Percentiles rank a stretch among this genome's conserved stretches.
These are phyloP conservation scores for Eutrema japonicum DNA, from an alignment of 345 rosid species.

Conservation along the genomic window DNA sequence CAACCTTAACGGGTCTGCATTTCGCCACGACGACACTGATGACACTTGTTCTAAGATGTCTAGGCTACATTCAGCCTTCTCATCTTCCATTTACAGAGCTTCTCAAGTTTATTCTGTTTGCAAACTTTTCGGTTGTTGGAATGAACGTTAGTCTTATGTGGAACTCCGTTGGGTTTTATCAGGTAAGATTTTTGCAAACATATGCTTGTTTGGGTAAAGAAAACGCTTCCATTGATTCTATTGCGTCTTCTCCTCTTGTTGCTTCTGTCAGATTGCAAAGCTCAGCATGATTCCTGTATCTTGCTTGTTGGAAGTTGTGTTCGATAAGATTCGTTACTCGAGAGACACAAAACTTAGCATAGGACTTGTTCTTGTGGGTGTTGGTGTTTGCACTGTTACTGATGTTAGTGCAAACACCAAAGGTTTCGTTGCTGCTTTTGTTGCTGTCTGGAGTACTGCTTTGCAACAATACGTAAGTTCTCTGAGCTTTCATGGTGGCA, in stretches of 20 bases:
- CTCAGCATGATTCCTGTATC: conserved; percentile 93
- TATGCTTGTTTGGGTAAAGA: conserved; percentile 1
- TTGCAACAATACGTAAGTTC: conserved; percentile 88
- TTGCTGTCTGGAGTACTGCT: conserved; percentile 93
- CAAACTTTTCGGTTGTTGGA: conserved; percentile 89
- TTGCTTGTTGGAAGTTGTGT: conserved; percentile 80
- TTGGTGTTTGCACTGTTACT: conserved; percentile 89
- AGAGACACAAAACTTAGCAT: conserved; percentile 86
- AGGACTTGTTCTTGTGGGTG: conserved; percentile 77
- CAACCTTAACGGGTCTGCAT: conserved; percentile 6
- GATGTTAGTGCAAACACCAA: conserved; percentile 84
- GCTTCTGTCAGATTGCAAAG: conserved; percentile 72
- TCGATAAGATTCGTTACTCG: conserved; percentile 84
- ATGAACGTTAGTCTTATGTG: conserved; percentile 97
- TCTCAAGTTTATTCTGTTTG: conserved; percentile 71
- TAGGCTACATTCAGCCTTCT: conserved; percentile 83
- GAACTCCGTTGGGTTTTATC: conserved; percentile 97
- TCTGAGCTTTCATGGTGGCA: not conserved
- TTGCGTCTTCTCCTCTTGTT: not conserved
- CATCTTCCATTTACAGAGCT: conserved; percentile 79
- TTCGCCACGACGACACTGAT: conserved; percentile 32
- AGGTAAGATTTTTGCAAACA: conserved; percentile 51
- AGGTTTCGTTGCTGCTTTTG: conserved; percentile 77
- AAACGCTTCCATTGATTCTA: conserved; percentile 22
- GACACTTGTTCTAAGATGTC: conserved; percentile 72